Evolutionary conservation across 768 basidiomycete genomes (phyloP), one percentile per base, ranked within the genome.

Genomic region (Suillus clintonianus): DNA sequence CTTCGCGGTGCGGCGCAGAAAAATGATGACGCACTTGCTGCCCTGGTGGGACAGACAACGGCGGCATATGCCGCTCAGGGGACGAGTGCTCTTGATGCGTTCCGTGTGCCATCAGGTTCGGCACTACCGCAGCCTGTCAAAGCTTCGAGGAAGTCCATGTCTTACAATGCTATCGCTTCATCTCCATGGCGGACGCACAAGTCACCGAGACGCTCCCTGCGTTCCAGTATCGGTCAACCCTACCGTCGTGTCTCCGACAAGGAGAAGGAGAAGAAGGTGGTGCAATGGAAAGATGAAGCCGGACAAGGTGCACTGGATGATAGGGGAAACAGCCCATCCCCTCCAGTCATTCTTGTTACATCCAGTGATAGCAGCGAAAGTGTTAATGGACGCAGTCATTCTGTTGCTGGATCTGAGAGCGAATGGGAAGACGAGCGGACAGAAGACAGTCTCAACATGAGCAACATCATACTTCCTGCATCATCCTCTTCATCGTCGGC

Each of bases 361-460:
- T 67, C 80, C 15, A 74, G 73, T 19, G 79, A 86, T 62, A 81
- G 70, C 37, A 51, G 67, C 42, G 74, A 74, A 45, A 74, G 74
- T 50, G 67, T 76, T 55, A 61, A 65, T 45, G 64, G 65, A 41
- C 76, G 73, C 39, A 67, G 68, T 51, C 71, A 76, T 41, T 87
- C 88, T 4, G 74, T 83, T 27, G 83, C 87, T 53, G 83, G 86
- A 7, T 92, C 90, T 6, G 92, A 94, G 68, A 92, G 89, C 73
- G 92, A 95, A 62, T 94, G 93, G 92, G 92, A 94, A 76, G 92
- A 94, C 71, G 92, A 94, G 71, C 90, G 85, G 77, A 91, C 90
- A 1, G 92, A 95, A 9, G 91, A 92, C 57, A 91, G 89, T 71
- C 71, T 90, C 68, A 85, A 81, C 67, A 62, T 88, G 64, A 87